Conservation (phyloP, 2,329 filamentous ascomycete species). For the Penicillium carneum region DNA sequence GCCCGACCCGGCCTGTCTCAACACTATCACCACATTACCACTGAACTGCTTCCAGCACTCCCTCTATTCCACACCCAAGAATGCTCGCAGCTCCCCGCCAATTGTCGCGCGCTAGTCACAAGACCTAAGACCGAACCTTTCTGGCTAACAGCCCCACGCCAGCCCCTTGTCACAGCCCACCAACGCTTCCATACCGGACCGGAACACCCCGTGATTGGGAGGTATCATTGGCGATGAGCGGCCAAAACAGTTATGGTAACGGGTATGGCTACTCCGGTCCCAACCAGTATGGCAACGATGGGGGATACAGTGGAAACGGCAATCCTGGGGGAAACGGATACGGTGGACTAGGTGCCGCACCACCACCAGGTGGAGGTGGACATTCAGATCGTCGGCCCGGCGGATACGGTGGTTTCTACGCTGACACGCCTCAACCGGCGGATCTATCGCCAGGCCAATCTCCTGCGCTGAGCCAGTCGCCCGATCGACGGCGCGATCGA, state of each 20-base stretch:
- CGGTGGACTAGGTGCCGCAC: slow-evolving; percentile 31
- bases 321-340: slow-evolving; percentile 47
- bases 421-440: slow-evolving; percentile 41
- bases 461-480: slow-evolving; percentile 39
- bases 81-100: slow-evolving; percentile 36
- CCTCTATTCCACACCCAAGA: slow-evolving; percentile 24
- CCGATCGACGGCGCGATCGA: slow-evolving; percentile 45
- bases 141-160: slow-evolving; percentile 21
- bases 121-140: slow-evolving; percentile 22
- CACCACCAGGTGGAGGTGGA: slow-evolving; percentile 31
- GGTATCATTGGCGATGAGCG: slow-evolving; percentile 44
- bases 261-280: slow-evolving; percentile 49
- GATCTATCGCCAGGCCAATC: slow-evolving; percentile 40
- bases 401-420: slow-evolving; percentile 55
- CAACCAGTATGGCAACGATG: slow-evolving; percentile 45
- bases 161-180: slow-evolving; percentile 29
- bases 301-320: slow-evolving; percentile 42
- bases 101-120: slow-evolving; percentile 30
- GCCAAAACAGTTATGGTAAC: slow-evolving; percentile 46
- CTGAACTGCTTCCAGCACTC: slow-evolving; percentile 1
- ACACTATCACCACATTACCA: slow-evolving; percentile 16
- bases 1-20: slow-evolving; percentile 24
- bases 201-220: slow-evolving; percentile 17
- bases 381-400: slow-evolving; percentile 50
- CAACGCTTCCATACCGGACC: slow-evolving; percentile 15